Percentiles rank a stretch among this genome's conserved stretches.
Conservation (phyloP, 169 alveolate genomes). For the Plasmodium yoelii region DNA sequence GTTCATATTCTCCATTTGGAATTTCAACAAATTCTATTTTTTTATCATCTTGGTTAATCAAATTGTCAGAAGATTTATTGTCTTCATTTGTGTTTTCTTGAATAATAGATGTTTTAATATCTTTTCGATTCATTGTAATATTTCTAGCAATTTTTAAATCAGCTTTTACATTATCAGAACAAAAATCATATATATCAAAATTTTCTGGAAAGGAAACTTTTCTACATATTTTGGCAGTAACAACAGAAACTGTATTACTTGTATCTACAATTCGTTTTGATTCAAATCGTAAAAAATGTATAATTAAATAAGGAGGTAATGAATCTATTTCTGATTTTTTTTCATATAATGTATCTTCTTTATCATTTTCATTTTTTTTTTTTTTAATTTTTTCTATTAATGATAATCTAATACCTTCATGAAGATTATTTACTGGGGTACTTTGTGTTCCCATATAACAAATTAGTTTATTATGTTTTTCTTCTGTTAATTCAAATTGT, state of each 20-base stretch:
- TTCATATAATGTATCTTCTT: slow-evolving; percentile 88
- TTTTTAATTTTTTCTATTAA: slow-evolving; percentile 91
- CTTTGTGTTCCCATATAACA: slow-evolving; percentile 92
- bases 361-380: slow-evolving; percentile 85
- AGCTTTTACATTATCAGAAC: slow-evolving; percentile 91
- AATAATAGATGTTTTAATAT: slow-evolving; percentile 35
- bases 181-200: slow-evolving; percentile 93
- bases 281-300: slow-evolving; percentile 96
- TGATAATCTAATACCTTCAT: slow-evolving; percentile 92
- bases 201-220: slow-evolving; percentile 94
- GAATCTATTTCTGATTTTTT: slow-evolving; percentile 89
- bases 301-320: slow-evolving; percentile 93
- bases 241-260: slow-evolving; percentile 92
- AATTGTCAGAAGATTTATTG: not conserved
- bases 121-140: slow-evolving; percentile 84
- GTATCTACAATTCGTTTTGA: slow-evolving; percentile 92
- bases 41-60: slow-evolving; percentile 38
- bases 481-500: slow-evolving; percentile 30
- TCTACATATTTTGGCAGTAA: slow-evolving; percentile 95
- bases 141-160: slow-evolving; percentile 87
- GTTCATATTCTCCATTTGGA: slow-evolving; percentile 93
- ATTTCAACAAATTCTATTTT: slow-evolving; percentile 28
- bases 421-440: slow-evolving; percentile 90
- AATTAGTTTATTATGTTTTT: slow-evolving; percentile 51
- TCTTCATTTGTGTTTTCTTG: not conserved